Base-by-base conservation (phyloP, 2,329 filamentous ascomycete species). In the Trichothecium roseum region DNA sequence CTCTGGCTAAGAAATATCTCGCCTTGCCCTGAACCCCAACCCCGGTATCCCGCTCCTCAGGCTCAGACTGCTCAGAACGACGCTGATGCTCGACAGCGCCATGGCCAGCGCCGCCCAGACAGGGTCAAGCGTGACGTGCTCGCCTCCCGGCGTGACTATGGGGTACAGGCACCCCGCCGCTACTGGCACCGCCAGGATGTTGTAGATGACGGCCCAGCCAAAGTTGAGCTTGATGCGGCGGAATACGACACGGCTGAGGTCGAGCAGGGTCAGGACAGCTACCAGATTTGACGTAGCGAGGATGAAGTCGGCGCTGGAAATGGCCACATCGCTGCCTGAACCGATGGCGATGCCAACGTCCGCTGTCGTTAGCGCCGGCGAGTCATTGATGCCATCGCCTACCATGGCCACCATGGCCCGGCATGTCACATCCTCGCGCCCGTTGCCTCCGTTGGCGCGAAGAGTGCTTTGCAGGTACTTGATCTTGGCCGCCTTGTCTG, bases 21-120 rank as follows among this genome's bases (percentile, higher is more conserved):
- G 20, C 20, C 10, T 36, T 12, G 47, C 75, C 39, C 62, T 53
- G 46, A 68, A 73, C 2, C 68, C 66, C 8, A 70, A 26, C 16
- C 56, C 47, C 8, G 63, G 61, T 9, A 69, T 39, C 33, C 52
- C 43, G 37, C 55, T 69, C 52, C 79, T 73, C 61, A 95, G 57
- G 34, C 78, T 68, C 49, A 94, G 59, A 61, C 83, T 89, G 54
- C 86, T 94, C 51, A 75, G 61, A 34, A 95, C 82, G 31, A 96
- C 88, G 50, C 84, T 91, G 45, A 95, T 79, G 56, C 83, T 89
- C 57, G 87, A 94, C 55, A 88, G 58, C 18, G 89, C 89, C 89
- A 95, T 96, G 1, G 88, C 88, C 53, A 94, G 59, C 45, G 79
- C 81, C 5, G 88, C 89, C 88, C 88, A 95, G 2, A 84, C 83